Evolutionary conservation across 2,329 filamentous ascomycete species (phyloP), one percentile per base, ranked within the genome.

Genomic region (Neonectria coccinea): DNA sequence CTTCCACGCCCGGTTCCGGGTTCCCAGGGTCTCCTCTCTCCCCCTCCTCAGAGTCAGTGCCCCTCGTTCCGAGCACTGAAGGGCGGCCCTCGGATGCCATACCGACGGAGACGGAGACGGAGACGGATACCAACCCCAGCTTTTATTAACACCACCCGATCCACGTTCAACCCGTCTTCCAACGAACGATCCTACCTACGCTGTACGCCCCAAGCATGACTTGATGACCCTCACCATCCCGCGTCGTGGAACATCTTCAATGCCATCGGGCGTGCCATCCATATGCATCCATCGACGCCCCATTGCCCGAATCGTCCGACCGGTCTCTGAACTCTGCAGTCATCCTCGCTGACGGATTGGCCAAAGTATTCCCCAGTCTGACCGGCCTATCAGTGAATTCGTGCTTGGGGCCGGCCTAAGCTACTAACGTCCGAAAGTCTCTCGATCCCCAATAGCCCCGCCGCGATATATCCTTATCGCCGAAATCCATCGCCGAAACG

Each of bases 401-500:
- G 56, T 56, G 51, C 56, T 54, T 44, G 18, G n/a, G 29, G 18
- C 12, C 27, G 29, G 29, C 29, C 31, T 51, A 31, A 8, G 48
- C 48, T 18, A 51, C 33, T 59, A 47, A 55, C 51, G 7, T 29
- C 25, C 25, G 16, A 59, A 47, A 64, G 44, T 53, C 44, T 56
- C 47, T 39, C 50, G 36, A 54, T 58, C 57, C 25, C 56, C 52
- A 20, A 52, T 33, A 51, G 33, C 22, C 59, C 50, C 20, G 20
- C 52, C 33, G 31, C 42, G 51, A 64, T 59, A 59, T 36, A n/a
- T 41, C 62, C 65, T 63, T 65, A 72, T 64, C 69, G 51, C 64
- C 67, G 69, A 72, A 59, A 41, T 47, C 16, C 27, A 33, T 25
- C 54, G 62, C 50, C 25, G 60, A 72, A 56, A 53, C 52, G 18